Evolutionary conservation across 768 basidiomycete genomes (phyloP).

Genomic region (Tricholoma sp.): DNA sequence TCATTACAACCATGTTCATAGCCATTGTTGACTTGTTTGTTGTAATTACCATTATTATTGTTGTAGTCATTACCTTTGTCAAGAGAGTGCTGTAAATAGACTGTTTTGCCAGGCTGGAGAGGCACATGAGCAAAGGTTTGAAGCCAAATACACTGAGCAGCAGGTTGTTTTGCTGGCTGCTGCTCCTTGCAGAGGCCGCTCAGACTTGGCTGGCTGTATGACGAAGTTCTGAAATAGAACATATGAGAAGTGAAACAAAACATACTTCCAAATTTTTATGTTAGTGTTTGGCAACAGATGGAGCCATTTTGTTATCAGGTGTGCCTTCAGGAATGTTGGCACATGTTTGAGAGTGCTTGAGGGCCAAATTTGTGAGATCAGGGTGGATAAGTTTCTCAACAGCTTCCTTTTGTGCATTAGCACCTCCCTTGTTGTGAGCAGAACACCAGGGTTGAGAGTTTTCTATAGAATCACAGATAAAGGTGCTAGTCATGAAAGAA

Average conservation of each 20-base stretch:
- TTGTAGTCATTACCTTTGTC: neutral
- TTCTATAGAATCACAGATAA: neutral
- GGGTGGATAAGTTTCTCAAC: neutral
- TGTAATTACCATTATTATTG: neutral
- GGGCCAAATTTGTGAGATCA: neutral
- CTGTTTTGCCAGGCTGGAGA: neutral
- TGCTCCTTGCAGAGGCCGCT: neutral
- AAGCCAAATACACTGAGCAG: neutral
- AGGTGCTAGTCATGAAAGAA: neutral
- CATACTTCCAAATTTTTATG: neutral
- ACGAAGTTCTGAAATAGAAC: neutral
- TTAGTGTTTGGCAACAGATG: neutral
- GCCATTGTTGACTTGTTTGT: neutral
- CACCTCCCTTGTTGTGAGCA: neutral
- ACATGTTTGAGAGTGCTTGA: neutral
- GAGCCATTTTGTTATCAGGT: neutral
- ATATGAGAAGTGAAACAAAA: neutral
- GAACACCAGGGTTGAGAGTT: neutral
- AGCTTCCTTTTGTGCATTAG: neutral
- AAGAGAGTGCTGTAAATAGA: neutral
- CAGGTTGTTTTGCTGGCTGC: neutral
- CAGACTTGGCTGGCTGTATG: neutral
- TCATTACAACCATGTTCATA: neutral
- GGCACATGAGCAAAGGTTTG: neutral
- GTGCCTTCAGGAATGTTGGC: neutral